Base-by-base conservation (phyloP, 2,329 filamentous ascomycete genomes). In the Ceratocystis diversiconidia region DNA sequence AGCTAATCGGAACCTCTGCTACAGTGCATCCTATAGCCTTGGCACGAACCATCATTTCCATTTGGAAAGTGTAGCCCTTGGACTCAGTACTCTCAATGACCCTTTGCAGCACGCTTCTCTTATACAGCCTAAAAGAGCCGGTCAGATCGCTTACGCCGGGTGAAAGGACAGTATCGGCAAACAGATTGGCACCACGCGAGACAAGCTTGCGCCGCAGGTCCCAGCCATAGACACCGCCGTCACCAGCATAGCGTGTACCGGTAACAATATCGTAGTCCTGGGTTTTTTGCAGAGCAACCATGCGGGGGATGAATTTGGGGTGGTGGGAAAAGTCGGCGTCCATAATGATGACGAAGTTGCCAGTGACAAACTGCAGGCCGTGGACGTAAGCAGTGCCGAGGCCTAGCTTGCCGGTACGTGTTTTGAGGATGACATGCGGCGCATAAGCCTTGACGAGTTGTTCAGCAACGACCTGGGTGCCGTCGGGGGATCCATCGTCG, bases 301-400 rank as follows among this genome's bases (percentile, higher is more conserved):
- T 97, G 73, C 87, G 81, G 64, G 92, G 86, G 77, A 99, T 96
- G 83, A 97, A 99, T 79, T 97, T 99, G 74, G 94, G 94, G 81
- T 99, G 94, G 79, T 99, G 94, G 71, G 85, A 90, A 82, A 99
- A 99, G 79, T 99, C 94, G 77, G 95, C 94, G 80, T 99, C 94
- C 94, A 99, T 99, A 82, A 99, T 99, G 80, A 99, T 90, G 74
- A 99, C 90, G 74, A 86, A 97, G 82, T 95, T 96, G 72, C 94
- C 94, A 25, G 86, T 91, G 28, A 83, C 88, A 74, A 89, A 97
- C 75, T 96, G 85, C 68, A 99, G 82, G 63, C 92, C 92, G 77
- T 96, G 92, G 48, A 96, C 90, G 78, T 97, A 97, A 61, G 92
- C 92, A 2, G 92, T 96, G 71, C 92, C 92, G 62, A 97, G 87